phyloP scores from a whole-genome alignment of 2,329 filamentous ascomycete genomes.

The Alternaria triticimaculans region DNA sequence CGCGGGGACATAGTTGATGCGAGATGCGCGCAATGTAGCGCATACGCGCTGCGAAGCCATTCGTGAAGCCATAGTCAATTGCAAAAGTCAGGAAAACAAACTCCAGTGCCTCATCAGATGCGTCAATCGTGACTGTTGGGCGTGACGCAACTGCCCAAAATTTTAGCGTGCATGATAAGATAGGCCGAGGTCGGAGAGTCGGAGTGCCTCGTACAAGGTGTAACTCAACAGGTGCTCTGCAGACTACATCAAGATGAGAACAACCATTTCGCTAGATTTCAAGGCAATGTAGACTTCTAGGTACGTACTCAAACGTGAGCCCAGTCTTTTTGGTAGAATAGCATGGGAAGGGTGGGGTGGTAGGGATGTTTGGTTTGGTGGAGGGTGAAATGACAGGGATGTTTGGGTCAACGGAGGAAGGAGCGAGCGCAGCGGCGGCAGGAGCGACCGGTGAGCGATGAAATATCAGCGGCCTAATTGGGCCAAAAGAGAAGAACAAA shows the following conservation, averaged over 20 bases:
- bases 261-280: not conserved
- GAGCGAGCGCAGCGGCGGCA: not conserved
- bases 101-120: constrained; percentile 9
- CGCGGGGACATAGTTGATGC: constrained; percentile 25
- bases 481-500: not conserved
- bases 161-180: constrained; percentile 20
- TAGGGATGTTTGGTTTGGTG: not conserved
- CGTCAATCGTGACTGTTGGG: constrained; percentile 16
- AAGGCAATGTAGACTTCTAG: not conserved
- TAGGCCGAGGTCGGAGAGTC: constrained; percentile 29
- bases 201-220: not conserved
- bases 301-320: not conserved
- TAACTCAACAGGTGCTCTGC: not conserved
- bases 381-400: not conserved
- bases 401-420: not conserved
- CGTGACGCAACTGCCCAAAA: constrained; percentile 25
- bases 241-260: not conserved
- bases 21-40: constrained; percentile 34
- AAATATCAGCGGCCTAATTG: not conserved
- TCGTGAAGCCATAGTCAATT: constrained; percentile 41
- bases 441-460: not conserved
- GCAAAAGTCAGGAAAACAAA: constrained; percentile 6
- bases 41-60: constrained; percentile 34
- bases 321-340: not conserved
- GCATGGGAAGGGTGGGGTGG: not conserved